Evolutionary conservation across 192 early-diverging fungal genomes (phyloP), one percentile per base, ranked within the genome.

Genomic region (Mortierella claussenii): DNA sequence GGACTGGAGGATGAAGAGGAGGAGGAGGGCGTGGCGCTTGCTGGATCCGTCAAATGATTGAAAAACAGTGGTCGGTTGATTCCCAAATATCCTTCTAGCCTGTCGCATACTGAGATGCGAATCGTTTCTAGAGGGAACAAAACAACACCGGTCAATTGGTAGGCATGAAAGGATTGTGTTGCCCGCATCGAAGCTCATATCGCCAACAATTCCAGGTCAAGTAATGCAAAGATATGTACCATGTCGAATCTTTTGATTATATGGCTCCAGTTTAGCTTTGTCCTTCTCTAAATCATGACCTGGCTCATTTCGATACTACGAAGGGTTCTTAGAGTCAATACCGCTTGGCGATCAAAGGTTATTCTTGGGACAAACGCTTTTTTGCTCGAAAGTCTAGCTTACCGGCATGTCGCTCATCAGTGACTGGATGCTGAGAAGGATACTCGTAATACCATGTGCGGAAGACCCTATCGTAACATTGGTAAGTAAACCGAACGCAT

Each of bases 241-340:
- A 61, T 90, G 89, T 34, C 73, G 76, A 53, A 90, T 87, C 60
- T 90, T 90, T 50, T 79, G 74, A 49, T 86, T 90, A 60, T 90
- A 90, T 5, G 69, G 47, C 45, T 83, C 80, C 9, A 87, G 52
- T 52, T 87, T 83, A 28, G 47, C 57, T 30, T 61, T 56, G 23
- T 85, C 84, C 42, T 66, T 76, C 58, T 76, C 73, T 4, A 61
- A 33, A 30, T 90, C 89, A 55, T 83, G 83, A 23, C 87, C 86
- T 36, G 89, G 89, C 76, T 90, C 89, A 50, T 90, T 90, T 62
- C 78, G 79, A 62, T 87, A 89, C 79, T 80, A 21, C 2, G 13
- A 20, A 15, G n/a, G n/a, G n/a, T n/a, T n/a, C n/a, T n/a, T n/a
- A n/a, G n/a, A n/a, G n/a, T n/a, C n/a, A n/a, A n/a, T n/a, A 55